Percentiles rank a stretch among this genome's conserved stretches.
These are phyloP conservation scores for Cucurbita moschata DNA, from an alignment of 306 rosid species.

Conservation along the genomic window DNA sequence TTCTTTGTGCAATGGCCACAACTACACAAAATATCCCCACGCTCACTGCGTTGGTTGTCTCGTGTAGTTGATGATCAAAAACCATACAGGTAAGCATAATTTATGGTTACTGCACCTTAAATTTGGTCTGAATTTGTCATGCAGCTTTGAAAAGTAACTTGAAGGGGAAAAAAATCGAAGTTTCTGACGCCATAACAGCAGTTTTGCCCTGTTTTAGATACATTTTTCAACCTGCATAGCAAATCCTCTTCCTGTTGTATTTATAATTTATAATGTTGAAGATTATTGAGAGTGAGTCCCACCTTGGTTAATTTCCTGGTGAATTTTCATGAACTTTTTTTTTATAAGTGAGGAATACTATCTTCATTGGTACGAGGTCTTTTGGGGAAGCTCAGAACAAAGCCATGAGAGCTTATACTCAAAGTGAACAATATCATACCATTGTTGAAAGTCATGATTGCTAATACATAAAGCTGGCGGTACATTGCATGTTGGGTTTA, in stretches of 20 bases:
- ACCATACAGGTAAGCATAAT: neutral
- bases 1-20: constrained; percentile 94
- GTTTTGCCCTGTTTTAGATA: neutral
- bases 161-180: neutral
- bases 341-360: too few species aligned
- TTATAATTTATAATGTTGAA: neutral
- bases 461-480: too few species aligned
- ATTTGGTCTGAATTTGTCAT: neutral
- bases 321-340: too few species aligned
- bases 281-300: too few species aligned
- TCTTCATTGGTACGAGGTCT: too few species aligned
- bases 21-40: constrained; percentile 50
- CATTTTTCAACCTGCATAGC: neutral
- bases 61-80: constrained; percentile 31
- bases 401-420: too few species aligned
- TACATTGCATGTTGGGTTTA: neutral
- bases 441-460: too few species aligned
- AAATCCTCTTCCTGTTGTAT: too few species aligned
- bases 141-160: neutral
- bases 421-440: too few species aligned
- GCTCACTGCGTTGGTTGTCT: constrained; percentile 81
- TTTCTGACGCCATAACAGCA: neutral
- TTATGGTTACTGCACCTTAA: neutral
- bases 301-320: too few species aligned
- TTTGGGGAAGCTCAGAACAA: too few species aligned